These are phyloP conservation scores for Thraustochytrium sp. DNA, from an alignment of 352 stramenopile genomes.

Conservation along the genomic window DNA sequence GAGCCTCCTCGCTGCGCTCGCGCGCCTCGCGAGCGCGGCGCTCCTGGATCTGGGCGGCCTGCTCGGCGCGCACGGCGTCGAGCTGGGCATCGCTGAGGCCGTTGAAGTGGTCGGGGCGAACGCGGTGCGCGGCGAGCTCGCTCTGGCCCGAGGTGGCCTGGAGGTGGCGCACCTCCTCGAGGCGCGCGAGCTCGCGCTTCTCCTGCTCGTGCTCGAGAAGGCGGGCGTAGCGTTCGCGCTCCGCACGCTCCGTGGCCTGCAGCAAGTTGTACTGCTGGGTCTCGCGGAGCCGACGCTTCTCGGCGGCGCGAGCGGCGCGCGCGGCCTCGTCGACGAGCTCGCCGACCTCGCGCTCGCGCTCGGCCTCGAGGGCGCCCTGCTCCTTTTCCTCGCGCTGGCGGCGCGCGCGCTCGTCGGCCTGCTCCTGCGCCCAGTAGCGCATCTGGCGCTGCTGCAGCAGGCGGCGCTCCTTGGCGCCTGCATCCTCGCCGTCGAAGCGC, in stretches of 20 bases:
- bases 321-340: not conserved
- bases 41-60: not conserved
- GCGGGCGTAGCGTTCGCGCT: not conserved
- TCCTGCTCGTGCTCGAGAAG: not conserved
- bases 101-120: conserved; percentile 6
- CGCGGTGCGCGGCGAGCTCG: not conserved
- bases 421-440: conserved; percentile 11
- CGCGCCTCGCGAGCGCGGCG: not conserved
- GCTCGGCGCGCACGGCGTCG: conserved; percentile 2
- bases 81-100: not conserved
- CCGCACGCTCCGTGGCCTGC: not conserved
- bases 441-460: conserved; percentile 15
- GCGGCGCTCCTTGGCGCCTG: not conserved
- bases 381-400: not conserved
- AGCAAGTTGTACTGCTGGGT: not conserved
- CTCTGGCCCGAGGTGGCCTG: not conserved
- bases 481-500: conserved; percentile 17
- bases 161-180: not conserved
- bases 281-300: not conserved
- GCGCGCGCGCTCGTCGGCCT: not conserved
- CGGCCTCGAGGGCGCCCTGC: not conserved
- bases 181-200: not conserved
- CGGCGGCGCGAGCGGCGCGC: not conserved
- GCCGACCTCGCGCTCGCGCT: not conserved
- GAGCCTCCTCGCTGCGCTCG: not conserved